Evolutionary conservation across 2,329 filamentous ascomycete genomes (phyloP).

Genomic region (Ascomycota sp.): DNA sequence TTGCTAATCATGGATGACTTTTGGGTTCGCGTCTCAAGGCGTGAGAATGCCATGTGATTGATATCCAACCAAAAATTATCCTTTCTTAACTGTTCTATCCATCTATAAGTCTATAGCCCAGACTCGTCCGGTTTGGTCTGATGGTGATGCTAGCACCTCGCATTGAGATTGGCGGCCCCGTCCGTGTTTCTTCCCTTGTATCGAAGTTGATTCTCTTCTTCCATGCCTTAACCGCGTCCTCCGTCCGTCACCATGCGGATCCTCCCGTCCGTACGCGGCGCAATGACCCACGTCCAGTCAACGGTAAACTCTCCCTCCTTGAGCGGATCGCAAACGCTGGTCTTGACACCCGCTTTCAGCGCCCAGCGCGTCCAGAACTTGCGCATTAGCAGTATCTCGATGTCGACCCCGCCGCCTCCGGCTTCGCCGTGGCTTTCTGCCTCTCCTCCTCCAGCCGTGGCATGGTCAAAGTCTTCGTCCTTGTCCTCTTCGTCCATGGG

Average conservation of each 20-base stretch:
- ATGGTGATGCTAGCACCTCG: too few relatives aligned
- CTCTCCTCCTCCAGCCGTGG: slow-evolving; percentile 4
- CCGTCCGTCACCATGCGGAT: slow-evolving; percentile 27
- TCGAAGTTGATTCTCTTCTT: not conserved
- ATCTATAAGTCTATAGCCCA: too few relatives aligned
- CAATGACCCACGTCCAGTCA: slow-evolving; percentile 62
- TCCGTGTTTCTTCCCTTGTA: not conserved
- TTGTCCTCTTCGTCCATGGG: slow-evolving; percentile 14
- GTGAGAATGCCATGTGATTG: not conserved
- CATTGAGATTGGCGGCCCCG: too few relatives aligned
- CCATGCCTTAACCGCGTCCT: not conserved
- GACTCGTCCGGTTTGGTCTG: too few relatives aligned
- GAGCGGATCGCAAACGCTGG: slow-evolving; percentile 28
- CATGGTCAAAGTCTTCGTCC: slow-evolving; percentile 19
- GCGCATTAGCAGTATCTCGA: slow-evolving; percentile 40
- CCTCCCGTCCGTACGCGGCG: slow-evolving; percentile 54
- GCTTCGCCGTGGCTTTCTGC: slow-evolving; percentile 14
- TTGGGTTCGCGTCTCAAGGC: slow-evolving; percentile 4
- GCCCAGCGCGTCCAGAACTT: slow-evolving; percentile 55
- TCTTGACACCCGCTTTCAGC: slow-evolving; percentile 38
- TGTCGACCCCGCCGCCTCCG: slow-evolving; percentile 22
- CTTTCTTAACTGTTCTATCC: not conserved
- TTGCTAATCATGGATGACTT: slow-evolving; percentile 8
- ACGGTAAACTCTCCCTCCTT: slow-evolving; percentile 36
- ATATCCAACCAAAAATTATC: too few relatives aligned